Evolutionary conservation across 306 rosid genomes (phyloP), one percentile per base, ranked within the genome.

Genomic region (Fragaria iinumae): DNA sequence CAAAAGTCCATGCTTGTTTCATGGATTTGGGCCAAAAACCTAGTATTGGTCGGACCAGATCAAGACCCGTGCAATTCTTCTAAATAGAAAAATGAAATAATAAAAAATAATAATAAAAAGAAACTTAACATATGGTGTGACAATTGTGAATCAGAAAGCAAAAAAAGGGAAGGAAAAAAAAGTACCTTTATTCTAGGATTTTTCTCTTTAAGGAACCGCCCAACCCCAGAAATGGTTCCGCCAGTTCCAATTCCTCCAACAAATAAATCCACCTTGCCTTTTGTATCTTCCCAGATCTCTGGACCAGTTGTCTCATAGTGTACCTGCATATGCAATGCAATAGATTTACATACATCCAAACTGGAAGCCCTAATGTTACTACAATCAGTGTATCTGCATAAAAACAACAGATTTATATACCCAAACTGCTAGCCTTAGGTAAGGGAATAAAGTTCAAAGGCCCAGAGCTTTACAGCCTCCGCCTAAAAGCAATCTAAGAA

Each of bases 231-330:
- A 84, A 95, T 90, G 75, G 99, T 95, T 76, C 99, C 99, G 71
- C 99, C 99, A 76, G 99, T 95, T 84, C 99, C 99, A 77, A 95
- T 95, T 84, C 99, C 99, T 17, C 90, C 97, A 77, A 95, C 83
- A 62, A 95, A 95, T 78, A 95, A 92, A 84, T 95, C 99, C 79
- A 95, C 87, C 87, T 92, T 95, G 81, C 97, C 99, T 67, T 87
- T 90, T 48, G 97, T 90, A 82, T 95, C 99, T 82, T 92, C 97
- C 99, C 99, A 95, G 81, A 95, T 95, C 89, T 95, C 99, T 66
- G 99, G 99, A 76, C 99, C 99, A 27, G 99, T 95, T 83, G 99
- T 95, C 81, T 95, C 99, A 81, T 71, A 95, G 88, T 95, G 99
- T 79, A 95, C 43, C 98, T 94, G 93, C 87, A 84, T 41, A 80